Evolutionary conservation across 2,329 filamentous ascomycete species (phyloP), one percentile per base, ranked within the genome.

Genomic region (Fusarium sp.): DNA sequence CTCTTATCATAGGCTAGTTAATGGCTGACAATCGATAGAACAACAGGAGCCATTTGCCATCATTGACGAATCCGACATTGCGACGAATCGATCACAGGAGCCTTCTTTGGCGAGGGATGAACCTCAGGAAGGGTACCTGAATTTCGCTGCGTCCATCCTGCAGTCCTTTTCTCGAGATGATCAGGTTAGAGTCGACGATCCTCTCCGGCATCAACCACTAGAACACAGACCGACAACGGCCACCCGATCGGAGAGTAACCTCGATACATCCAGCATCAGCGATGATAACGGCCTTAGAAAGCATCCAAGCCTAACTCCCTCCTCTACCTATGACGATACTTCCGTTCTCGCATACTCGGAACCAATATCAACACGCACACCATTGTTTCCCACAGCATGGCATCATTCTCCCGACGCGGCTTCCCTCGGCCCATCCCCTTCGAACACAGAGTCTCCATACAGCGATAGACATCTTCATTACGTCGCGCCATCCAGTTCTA

Each of bases 31-130:
- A 56, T 20, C 20, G 13, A n/a, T 31, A 16, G 29, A 38, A 58
- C 67, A 65, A 14, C 27, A 65, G 7, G 22, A 29, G 9, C 11
- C 65, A 0, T 34, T 73, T 4, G 18, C 62, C 11, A 71, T 71
- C 42, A 64, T 73, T 10, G 37, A 71, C n/a, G 71, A 67, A 20
- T 62, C 71, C n/a, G 59, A 69, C 5, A 56, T 38, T 31, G 24
- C 64, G 6, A 35, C 47, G 1, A 37, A 24, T 20, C 60, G 57
- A 18, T 29, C 40, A 1, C 59, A 34, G 18, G 42, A 35, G 13
- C 14, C 52, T n/a, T 50, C 22, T 2, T 27, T 13, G 3, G 14
- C 20, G 29, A 16, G 7, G 13, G 68, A 64, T 34, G 70, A 67
- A 8, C 47, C 35, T 8, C 50, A 50, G 6, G 58, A 71, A 47